Evolutionary conservation across 2,329 filamentous ascomycete species (phyloP).

Genomic region (Penicillium frequentans): DNA sequence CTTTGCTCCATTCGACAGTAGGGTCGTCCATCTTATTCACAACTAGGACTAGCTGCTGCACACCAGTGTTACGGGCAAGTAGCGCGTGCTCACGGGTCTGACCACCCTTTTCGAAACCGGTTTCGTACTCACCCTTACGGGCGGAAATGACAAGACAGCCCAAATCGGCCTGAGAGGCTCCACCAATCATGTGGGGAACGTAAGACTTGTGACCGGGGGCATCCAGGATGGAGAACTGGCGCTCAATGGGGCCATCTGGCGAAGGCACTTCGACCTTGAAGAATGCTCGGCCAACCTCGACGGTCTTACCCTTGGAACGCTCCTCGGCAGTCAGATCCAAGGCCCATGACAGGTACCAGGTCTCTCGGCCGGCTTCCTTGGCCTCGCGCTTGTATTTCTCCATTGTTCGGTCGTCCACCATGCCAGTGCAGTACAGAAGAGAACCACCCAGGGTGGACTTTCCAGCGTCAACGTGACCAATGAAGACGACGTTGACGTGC

Average conservation of each 20-base stretch:
- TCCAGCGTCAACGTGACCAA: constrained; percentile 96
- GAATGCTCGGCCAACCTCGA: constrained; percentile 92
- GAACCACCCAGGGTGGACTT: constrained; percentile 95
- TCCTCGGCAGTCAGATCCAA: constrained; percentile 97
- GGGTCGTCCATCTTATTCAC: constrained; percentile 99
- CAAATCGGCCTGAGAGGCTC: constrained; percentile 88
- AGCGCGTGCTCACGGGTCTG: constrained; percentile 98
- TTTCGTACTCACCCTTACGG: constrained; percentile 98
- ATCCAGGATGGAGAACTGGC: constrained; percentile 93
- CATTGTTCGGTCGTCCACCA: constrained; percentile 98
- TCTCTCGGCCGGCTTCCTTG: constrained; percentile 93
- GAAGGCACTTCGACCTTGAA: constrained; percentile 70
- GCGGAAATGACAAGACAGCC: constrained; percentile 95
- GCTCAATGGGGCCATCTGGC: constrained; percentile 64
- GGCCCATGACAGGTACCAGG: constrained; percentile 99
- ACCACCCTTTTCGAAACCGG: constrained; percentile 93
- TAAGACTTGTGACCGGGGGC: constrained; percentile 98
- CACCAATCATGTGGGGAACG: constrained; percentile 97
- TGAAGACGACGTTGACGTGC: constrained; percentile 92
- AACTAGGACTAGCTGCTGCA: constrained; percentile 90
- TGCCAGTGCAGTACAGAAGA: constrained; percentile 89
- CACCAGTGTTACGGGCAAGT: constrained; percentile 95
- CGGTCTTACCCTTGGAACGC: constrained; percentile 92
- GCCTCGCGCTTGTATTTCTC: constrained; percentile 98
- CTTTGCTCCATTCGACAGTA: constrained; percentile 93